phyloP scores from a whole-genome alignment of 345 rosid species.

The Lagerstroemia speciosa region DNA sequence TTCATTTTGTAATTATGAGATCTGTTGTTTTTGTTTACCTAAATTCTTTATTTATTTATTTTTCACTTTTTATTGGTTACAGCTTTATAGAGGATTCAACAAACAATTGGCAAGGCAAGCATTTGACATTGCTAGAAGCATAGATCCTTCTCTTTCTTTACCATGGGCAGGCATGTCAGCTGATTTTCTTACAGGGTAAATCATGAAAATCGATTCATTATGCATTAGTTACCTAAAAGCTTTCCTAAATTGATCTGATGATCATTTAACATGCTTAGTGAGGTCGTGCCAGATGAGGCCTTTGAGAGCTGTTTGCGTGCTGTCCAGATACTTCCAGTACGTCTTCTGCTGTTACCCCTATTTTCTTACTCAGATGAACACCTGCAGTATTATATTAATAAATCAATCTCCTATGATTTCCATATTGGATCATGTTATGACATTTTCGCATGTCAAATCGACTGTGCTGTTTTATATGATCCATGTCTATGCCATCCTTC shows the following conservation, averaged over 20 bases:
- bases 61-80: neutral
- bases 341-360: constrained; percentile 9
- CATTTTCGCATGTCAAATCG: neutral
- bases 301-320: constrained; percentile 93
- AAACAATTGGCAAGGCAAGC: constrained; percentile 72
- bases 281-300: constrained; percentile 54
- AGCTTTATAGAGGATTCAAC: constrained; percentile 70
- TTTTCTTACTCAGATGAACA: neutral
- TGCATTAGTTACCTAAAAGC: constrained; percentile 2
- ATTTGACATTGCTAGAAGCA: constrained; percentile 90
- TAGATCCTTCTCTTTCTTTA: constrained; percentile 89
- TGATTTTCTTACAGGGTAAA: constrained; percentile 56
- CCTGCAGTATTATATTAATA: neutral
- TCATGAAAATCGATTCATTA: constrained; percentile 10
- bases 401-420: neutral
- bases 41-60: neutral
- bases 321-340: constrained; percentile 79
- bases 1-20: neutral
- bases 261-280: constrained; percentile 27
- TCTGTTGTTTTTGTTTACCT: neutral
- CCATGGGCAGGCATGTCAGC: constrained; percentile 99
- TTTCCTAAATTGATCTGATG: neutral
- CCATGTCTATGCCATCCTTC: neutral
- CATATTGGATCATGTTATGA: neutral
- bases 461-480: neutral